Evolutionary conservation across 345 rosid genomes (phyloP), one percentile per base, ranked within the genome.

Genomic region (Citrus sp.): DNA sequence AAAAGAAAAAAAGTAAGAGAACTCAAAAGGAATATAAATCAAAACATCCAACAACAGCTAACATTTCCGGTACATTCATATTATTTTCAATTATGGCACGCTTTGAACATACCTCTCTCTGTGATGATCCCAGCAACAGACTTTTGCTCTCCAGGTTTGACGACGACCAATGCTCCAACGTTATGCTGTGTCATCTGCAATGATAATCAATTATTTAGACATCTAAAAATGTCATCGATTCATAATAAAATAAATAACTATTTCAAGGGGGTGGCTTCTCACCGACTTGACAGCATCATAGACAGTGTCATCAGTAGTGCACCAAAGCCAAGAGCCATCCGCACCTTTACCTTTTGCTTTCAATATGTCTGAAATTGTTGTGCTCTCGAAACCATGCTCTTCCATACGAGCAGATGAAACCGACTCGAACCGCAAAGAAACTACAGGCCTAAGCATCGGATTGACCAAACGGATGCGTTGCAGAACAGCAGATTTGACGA

Each of bases 281-380:
- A 96, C 99, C 87, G 99, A 90, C 88, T 96, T 87, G 59, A 96
- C 99, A 80, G 97, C 99, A 67, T 96, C 95, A 70, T 93, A 94
- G 40, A 96, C 98, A 55, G 89, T 32, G 82, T 96, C 99, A 72
- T 93, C 91, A 4, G 93, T 93, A 3, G 97, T 89, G 90, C 99
- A 96, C 99, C 99, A 96, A 81, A 96, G 97, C 99, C 99, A 93
- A 78, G 99, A 96, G 56, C 99, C 99, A 88, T 96, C 98, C 3
- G 98, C 99, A 74, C 73, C 75, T 85, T 92, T 92, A 66, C 99
- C 98, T 86, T 96, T 96, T 0, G 79, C 89, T 62, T 88, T 91
- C 89, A 96, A 75, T 30, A 96, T 67, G 60, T 96, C 99, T 4
- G 94, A 73, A 75, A 96, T 96, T 1, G 90, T 92, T 3, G 99